Evolutionary conservation across 1,284 basidiomycete species (phyloP).

Genomic region (Ustilago loliicola): DNA sequence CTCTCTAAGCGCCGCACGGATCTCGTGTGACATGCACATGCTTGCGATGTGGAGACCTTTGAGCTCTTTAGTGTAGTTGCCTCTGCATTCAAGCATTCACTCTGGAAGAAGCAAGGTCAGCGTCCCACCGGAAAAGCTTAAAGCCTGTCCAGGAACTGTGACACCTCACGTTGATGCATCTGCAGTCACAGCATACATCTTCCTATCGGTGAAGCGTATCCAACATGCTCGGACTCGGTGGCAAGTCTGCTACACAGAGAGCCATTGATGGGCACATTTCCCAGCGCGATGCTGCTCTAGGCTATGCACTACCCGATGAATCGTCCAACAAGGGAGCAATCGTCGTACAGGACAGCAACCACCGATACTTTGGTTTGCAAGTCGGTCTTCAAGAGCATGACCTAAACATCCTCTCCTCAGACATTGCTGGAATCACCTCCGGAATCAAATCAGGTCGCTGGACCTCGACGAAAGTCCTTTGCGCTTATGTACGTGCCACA

Average conservation of each 20-base stretch:
- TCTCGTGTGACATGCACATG: conserved; percentile 13
- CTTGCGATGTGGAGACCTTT: neutral
- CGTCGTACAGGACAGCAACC: conserved; percentile 18
- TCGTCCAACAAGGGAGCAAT: neutral
- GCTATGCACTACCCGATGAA: conserved; percentile 22
- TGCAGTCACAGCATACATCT: neutral
- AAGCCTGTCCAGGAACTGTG: neutral
- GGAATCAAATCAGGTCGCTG: conserved; percentile 72
- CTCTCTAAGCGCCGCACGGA: conserved; percentile 3
- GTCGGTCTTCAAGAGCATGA: conserved; percentile 36
- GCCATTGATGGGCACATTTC: conserved; percentile 36
- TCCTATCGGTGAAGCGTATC: neutral
- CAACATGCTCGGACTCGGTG: conserved; percentile 19
- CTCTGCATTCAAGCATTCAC: conserved; percentile 1
- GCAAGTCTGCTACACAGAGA: conserved; percentile 26
- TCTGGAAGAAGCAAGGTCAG: neutral
- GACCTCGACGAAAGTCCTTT: conserved; percentile 80
- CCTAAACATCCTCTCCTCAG: conserved; percentile 54
- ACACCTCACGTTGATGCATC: neutral
- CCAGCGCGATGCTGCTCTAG: conserved; percentile 26
- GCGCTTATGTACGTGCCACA: conserved; percentile 80
- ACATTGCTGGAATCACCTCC: conserved; percentile 53
- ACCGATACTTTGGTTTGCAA: conserved; percentile 15
- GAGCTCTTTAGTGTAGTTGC: neutral
- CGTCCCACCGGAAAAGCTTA: neutral